A percentile compares a stretch with the other conserved stretches of the same genome.
These are phyloP conservation scores for Phlyctochytrium planicorne DNA, from an alignment of 192 early-diverging fungal species.

Conservation along the genomic window DNA sequence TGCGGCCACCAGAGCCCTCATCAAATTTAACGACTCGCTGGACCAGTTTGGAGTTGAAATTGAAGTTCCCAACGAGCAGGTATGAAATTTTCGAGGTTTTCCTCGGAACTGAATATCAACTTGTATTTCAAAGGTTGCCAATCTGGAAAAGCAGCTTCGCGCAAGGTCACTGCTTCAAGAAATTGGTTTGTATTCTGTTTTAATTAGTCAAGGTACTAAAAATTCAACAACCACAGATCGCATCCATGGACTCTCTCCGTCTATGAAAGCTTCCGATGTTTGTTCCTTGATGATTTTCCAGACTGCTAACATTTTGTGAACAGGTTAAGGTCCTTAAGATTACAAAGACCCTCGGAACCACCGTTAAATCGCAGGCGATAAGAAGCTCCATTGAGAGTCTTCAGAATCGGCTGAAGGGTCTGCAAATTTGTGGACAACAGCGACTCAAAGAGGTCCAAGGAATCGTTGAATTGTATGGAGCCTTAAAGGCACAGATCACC, in stretches of 20 bases:
- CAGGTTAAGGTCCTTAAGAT: constrained; percentile 32
- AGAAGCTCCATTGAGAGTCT: constrained; percentile 35
- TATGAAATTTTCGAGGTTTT: constrained; percentile 14
- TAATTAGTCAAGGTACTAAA: not conserved
- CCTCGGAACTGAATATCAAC: not conserved
- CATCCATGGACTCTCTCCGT: constrained; percentile 38
- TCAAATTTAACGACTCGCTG: constrained; percentile 43
- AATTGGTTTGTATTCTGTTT: constrained; percentile 35
- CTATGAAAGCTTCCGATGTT: constrained; percentile 21
- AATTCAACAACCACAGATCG: constrained; percentile 18
- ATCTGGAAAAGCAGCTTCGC: constrained; percentile 38
- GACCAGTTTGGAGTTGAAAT: constrained; percentile 49
- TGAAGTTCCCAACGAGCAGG: constrained; percentile 47
- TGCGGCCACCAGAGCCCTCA: constrained; percentile 39
- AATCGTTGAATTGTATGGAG: constrained; percentile 31
- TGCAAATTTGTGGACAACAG: constrained; percentile 23
- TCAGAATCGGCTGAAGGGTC: constrained; percentile 24
- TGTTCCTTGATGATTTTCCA: constrained; percentile 8
- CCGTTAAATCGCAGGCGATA: constrained; percentile 5
- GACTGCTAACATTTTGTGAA: constrained; percentile 1
- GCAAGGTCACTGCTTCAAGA: constrained; percentile 37
- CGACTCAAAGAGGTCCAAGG: constrained; percentile 39
- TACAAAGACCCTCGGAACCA: constrained; percentile 42
- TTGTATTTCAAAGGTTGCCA: constrained; percentile 1
- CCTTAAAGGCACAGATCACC: constrained; percentile 23